Conservation (phyloP, 148 eudicot species). For the Chenopodium formosanum region DNA sequence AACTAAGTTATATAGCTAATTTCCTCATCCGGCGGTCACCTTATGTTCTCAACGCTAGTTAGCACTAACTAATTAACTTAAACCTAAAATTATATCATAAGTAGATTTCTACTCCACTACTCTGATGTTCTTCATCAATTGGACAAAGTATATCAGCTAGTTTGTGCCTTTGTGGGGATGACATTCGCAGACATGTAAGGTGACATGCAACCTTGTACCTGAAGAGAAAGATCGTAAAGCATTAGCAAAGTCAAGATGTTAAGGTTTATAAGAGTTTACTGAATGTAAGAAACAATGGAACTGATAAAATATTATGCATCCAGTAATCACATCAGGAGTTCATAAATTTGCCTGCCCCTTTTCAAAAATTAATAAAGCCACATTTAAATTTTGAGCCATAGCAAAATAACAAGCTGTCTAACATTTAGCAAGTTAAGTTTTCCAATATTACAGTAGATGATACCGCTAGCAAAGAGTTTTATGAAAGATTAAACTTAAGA, state of each 20-base stretch:
- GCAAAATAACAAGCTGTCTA: no score
- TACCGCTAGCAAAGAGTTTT: no score
- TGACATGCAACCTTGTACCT: conserved; percentile 74
- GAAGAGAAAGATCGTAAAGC: conserved; percentile 16
- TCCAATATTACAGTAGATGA: no score
- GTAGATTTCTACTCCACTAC: not conserved
- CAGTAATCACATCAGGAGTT: not conserved
- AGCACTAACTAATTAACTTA: not conserved
- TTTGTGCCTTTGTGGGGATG: conserved; percentile 24
- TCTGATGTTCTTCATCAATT: no score
- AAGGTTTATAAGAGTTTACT: not conserved
- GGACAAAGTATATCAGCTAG: not conserved
- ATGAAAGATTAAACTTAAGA: no score
- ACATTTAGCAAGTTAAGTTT: no score
- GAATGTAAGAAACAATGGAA: not conserved
- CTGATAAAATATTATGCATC: not conserved
- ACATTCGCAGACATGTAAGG: conserved; percentile 86
- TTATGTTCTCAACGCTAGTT: not conserved
- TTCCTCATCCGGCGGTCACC: not conserved
- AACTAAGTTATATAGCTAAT: no score
- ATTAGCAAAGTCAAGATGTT: not conserved
- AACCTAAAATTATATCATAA: no score
- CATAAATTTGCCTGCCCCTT: no score
- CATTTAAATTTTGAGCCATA: no score
- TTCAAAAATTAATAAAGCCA: no score